phyloP scores from a whole-genome alignment of 768 basidiomycete genomes.

The Suillus variegatus region DNA sequence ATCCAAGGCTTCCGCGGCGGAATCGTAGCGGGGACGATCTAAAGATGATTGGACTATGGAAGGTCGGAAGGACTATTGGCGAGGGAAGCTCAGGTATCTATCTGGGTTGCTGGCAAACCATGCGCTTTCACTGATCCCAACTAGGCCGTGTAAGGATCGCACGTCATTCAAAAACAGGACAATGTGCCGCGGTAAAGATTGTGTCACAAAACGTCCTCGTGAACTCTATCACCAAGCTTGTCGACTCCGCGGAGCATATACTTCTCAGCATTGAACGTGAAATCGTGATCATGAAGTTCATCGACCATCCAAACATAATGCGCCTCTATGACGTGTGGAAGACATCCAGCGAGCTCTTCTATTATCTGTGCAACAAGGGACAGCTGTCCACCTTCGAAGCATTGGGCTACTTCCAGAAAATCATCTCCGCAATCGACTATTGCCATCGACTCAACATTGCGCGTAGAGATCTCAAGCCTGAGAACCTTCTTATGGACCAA shows the following conservation, averaged over 20 bases:
- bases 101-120: neutral
- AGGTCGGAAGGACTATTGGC: conserved; percentile 82
- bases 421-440: conserved; percentile 88
- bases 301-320: conserved; percentile 94
- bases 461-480: conserved; percentile 93
- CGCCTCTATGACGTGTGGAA: conserved; percentile 97
- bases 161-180: conserved; percentile 82
- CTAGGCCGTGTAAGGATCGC: conserved; percentile 90
- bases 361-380: conserved; percentile 83
- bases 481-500: conserved; percentile 86
- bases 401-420: conserved; percentile 87
- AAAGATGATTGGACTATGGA: conserved; percentile 79
- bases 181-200: conserved; percentile 94
- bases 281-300: conserved; percentile 96
- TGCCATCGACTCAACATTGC: conserved; percentile 94
- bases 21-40: conserved; percentile 45
- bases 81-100: conserved; percentile 73
- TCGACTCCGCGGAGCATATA: conserved; percentile 74
- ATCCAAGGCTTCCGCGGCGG: conserved; percentile 30
- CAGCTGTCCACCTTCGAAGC: conserved; percentile 72
- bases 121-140: neutral
- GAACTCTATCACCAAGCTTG: conserved; percentile 65
- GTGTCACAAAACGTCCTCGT: conserved; percentile 74
- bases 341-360: conserved; percentile 87
- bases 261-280: conserved; percentile 86